phyloP scores from a whole-genome alignment of 176 grass and related monocot species.

The Bolboschoenus planiculmis region DNA sequence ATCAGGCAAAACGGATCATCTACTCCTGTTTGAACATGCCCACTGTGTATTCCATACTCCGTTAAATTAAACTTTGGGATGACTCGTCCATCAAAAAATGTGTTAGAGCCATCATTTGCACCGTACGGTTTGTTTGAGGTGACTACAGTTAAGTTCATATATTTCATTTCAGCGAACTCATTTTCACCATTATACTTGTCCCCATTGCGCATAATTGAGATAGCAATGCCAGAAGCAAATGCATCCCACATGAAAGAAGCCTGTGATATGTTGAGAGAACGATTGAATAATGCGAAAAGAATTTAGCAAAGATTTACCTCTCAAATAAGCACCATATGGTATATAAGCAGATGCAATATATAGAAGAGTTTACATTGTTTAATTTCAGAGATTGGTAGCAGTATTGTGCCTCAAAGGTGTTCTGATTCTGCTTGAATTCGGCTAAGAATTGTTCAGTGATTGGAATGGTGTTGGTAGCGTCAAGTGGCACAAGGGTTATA shows the following conservation, averaged over 20 bases:
- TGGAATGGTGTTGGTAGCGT: conserved; percentile 68
- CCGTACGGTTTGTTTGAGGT: conserved; percentile 66
- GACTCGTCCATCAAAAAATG: conserved; percentile 45
- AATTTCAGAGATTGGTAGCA: conserved; percentile 51
- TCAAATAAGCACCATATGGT: neutral
- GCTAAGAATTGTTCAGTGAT: conserved; percentile 44
- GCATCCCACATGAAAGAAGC: conserved; percentile 80
- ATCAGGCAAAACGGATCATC: conserved; percentile 47
- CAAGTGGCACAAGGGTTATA: conserved; percentile 65
- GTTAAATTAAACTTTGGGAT: conserved; percentile 45
- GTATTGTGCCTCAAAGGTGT: conserved; percentile 62
- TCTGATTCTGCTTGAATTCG: conserved; percentile 35
- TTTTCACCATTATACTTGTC: conserved; percentile 37
- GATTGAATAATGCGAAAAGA: neutral
- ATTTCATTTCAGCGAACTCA: conserved; percentile 56
- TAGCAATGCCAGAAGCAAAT: conserved; percentile 51
- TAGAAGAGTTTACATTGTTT: conserved; percentile 30
- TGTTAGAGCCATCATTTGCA: conserved; percentile 53
- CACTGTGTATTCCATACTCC: conserved; percentile 53
- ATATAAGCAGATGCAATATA: neutral
- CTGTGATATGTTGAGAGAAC: conserved; percentile 18
- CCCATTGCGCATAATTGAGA: conserved; percentile 51
- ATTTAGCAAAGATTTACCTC: neutral
- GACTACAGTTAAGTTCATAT: conserved; percentile 60
- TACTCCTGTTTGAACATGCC: conserved; percentile 66